These are phyloP conservation scores for Clathrus columnatus DNA, from an alignment of 768 basidiomycete genomes.

Conservation along the genomic window DNA sequence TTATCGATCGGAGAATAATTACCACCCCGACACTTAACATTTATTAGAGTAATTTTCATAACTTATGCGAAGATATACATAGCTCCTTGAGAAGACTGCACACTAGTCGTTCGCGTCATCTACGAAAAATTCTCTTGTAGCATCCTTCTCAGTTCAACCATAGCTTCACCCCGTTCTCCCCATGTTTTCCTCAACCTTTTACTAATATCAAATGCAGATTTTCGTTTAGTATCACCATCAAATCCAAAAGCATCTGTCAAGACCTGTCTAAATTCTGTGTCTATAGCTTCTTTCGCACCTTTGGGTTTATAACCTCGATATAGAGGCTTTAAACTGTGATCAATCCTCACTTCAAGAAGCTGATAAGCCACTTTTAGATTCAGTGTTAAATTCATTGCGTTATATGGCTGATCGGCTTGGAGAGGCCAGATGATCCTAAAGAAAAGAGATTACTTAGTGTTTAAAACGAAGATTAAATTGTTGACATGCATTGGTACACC, in stretches of 20 bases:
- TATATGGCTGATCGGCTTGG: constrained; percentile 18
- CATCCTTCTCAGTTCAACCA: background rate
- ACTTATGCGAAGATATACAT: no score
- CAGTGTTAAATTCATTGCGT: constrained; percentile 16
- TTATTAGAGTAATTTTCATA: no score
- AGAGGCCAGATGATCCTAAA: constrained; percentile 21
- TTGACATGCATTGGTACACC: background rate
- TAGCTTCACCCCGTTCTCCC: constrained; percentile 3
- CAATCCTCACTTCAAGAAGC: constrained; percentile 18
- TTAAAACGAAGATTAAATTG: background rate
- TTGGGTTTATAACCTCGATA: constrained; percentile 14
- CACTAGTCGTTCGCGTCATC: no score
- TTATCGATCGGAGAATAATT: no score
- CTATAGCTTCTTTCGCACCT: constrained; percentile 18
- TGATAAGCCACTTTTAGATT: constrained; percentile 12
- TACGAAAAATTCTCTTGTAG: background rate
- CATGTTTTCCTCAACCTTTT: constrained; percentile 1
- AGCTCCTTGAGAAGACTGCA: no score
- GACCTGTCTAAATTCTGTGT: constrained; percentile 14
- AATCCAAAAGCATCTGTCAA: constrained; percentile 16
- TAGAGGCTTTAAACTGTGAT: constrained; percentile 12
- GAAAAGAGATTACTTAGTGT: no score
- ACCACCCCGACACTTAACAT: no score
- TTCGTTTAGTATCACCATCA: constrained; percentile 20
- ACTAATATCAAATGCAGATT: constrained; percentile 12